Evolutionary conservation across 805 yeast genomes (phyloP).

Genomic region (Metschnikowia rubicola): DNA sequence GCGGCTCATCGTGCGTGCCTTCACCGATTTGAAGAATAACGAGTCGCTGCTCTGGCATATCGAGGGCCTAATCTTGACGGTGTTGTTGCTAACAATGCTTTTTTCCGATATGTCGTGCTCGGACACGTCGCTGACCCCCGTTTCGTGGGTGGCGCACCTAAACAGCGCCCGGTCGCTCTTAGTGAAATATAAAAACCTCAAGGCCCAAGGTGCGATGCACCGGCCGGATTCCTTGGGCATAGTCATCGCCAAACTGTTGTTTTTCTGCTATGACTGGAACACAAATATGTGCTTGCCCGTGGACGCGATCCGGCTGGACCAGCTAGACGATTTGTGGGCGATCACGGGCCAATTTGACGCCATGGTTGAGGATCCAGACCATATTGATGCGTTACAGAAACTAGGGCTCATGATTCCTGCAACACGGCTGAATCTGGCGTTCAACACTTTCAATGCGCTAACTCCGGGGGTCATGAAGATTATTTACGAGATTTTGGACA

Average conservation of each 20-base stretch:
- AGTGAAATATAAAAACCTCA: conserved; percentile 19
- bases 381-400: conserved; percentile 6
- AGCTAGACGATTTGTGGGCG: conserved; percentile 11
- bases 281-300: conserved; percentile 17
- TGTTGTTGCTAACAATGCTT: conserved; percentile 23
- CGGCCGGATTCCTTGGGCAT: conserved; percentile 20
- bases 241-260: conserved; percentile 17
- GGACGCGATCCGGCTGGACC: conserved; percentile 4
- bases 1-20: conserved; percentile 18
- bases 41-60: conserved; percentile 21
- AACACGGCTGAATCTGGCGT: conserved; percentile 9
- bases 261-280: conserved; percentile 19
- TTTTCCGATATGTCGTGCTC: conserved; percentile 21
- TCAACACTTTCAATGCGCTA: conserved; percentile 15
- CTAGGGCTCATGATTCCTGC: conserved; percentile 17
- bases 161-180: conserved; percentile 26
- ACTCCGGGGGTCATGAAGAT: conserved; percentile 11
- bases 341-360: conserved; percentile 7
- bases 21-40: conserved; percentile 16
- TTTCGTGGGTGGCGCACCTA: conserved; percentile 26
- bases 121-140: conserved; percentile 13
- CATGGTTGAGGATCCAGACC: conserved; percentile 8
- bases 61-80: conserved; percentile 26
- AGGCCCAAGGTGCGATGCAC: conserved; percentile 11
- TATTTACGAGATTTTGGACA: conserved; percentile 12